Percentiles rank a stretch among this genome's conserved stretches.
phyloP scores from a whole-genome alignment of 768 basidiomycete genomes.

The Boletus rufocinnamomeus region DNA sequence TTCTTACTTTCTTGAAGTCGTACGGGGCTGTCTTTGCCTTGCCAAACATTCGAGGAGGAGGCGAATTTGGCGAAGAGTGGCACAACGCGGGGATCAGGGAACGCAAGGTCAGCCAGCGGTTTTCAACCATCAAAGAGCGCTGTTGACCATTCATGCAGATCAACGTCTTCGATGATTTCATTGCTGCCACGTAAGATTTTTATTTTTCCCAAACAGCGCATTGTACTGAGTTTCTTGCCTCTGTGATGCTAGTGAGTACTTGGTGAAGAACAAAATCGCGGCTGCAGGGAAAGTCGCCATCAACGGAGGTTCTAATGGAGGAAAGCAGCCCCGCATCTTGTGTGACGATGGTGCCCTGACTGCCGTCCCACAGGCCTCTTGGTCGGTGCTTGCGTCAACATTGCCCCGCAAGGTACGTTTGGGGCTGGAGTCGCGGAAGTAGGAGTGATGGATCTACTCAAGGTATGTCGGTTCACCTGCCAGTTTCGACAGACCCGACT shows the following conservation, averaged over 20 bases:
- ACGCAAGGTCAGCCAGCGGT: constrained; percentile 52
- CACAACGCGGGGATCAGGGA: constrained; percentile 71
- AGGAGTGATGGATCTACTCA: constrained; percentile 78
- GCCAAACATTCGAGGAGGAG: constrained; percentile 65
- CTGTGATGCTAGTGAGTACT: constrained; percentile 53
- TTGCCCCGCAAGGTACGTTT: constrained; percentile 72
- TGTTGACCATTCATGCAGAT: constrained; percentile 39
- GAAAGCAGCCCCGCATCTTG: constrained; percentile 36
- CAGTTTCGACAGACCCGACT: neutral
- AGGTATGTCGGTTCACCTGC: constrained; percentile 42
- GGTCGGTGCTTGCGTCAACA: constrained; percentile 83
- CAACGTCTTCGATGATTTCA: constrained; percentile 83
- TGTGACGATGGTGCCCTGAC: constrained; percentile 1
- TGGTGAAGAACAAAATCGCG: constrained; percentile 71
- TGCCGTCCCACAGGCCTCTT: constrained; percentile 54
- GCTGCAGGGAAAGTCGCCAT: constrained; percentile 72
- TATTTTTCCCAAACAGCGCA: neutral
- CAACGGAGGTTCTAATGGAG: constrained; percentile 82
- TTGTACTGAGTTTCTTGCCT: constrained; percentile 1
- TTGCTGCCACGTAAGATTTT: constrained; percentile 66
- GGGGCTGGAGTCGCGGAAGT: constrained; percentile 83
- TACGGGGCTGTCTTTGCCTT: constrained; percentile 69
- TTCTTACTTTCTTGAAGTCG: constrained; percentile 71
- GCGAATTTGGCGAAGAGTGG: constrained; percentile 87
- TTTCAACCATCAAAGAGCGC: neutral